These are phyloP conservation scores for Circinella minor DNA, from an alignment of 371 early-diverging fungal genomes.

Conservation along the genomic window DNA sequence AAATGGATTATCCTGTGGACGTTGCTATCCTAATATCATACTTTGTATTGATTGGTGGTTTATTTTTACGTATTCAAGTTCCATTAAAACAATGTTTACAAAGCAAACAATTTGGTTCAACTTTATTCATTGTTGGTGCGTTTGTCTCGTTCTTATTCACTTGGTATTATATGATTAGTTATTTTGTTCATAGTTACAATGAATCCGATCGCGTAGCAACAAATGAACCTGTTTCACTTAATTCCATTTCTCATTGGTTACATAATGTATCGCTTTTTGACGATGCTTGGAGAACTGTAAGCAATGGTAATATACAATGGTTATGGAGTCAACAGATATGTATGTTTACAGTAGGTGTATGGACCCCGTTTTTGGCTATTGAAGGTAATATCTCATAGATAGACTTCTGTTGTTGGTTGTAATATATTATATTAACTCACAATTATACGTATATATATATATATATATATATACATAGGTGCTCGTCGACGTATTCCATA, in stretches of 20 bases:
- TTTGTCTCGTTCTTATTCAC: constrained; percentile 28
- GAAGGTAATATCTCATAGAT: constrained; percentile 33
- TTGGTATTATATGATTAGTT: constrained; percentile 49
- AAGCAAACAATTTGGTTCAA: neutral
- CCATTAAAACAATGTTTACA: constrained; percentile 10
- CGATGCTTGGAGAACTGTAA: constrained; percentile 45
- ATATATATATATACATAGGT: constrained; percentile 24
- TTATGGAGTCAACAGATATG: constrained; percentile 51
- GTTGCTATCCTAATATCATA: constrained; percentile 40
- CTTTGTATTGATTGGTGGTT: constrained; percentile 33
- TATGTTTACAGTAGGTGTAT: constrained; percentile 41
- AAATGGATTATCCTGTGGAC: constrained; percentile 39
- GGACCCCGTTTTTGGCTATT: constrained; percentile 49
- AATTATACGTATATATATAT: no score
- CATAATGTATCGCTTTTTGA: constrained; percentile 42
- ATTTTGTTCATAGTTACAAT: constrained; percentile 35
- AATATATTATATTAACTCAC: no score
- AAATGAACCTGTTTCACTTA: constrained; percentile 19
- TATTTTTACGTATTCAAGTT: constrained; percentile 30
- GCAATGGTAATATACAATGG: constrained; percentile 41
- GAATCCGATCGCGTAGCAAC: constrained; percentile 19
- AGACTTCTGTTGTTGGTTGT: no score
- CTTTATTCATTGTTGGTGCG: constrained; percentile 24
- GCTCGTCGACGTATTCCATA: constrained; percentile 36
- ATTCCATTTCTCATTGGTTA: constrained; percentile 46